phyloP scores from a whole-genome alignment of 164 flowering plant species.

The Berberis vulgaris region DNA sequence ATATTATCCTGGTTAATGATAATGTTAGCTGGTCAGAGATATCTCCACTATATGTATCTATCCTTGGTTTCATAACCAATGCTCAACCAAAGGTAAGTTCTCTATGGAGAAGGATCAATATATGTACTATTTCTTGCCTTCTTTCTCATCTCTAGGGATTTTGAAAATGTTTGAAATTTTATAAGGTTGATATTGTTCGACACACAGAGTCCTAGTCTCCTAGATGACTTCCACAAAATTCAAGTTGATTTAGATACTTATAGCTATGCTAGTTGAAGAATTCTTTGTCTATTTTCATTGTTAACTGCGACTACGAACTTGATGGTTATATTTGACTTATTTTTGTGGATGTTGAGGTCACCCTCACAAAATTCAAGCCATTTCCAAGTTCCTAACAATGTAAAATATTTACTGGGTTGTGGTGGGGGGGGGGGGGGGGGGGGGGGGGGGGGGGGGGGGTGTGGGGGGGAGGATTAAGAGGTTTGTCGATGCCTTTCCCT shows the following conservation, averaged over 20 bases:
- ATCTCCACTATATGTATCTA: conserved; percentile 30
- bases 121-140: neutral
- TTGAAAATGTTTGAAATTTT: neutral
- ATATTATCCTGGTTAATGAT: conserved; percentile 34
- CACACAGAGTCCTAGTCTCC: neutral
- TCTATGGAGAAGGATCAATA: too few species aligned
- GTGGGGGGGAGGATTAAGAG: too few species aligned
- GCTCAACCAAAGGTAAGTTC: conserved; percentile 48
- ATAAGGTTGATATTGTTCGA: neutral
- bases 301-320: too few species aligned
- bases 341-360: too few species aligned
- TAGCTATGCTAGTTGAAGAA: neutral
- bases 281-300: neutral
- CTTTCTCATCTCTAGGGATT: neutral
- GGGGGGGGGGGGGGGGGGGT: too few species aligned
- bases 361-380: too few species aligned
- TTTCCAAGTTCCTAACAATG: too few species aligned
- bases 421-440: too few species aligned
- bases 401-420: too few species aligned
- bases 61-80: conserved; percentile 47
- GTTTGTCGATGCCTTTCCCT: neutral
- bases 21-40: conserved; percentile 39
- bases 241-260: too few species aligned
- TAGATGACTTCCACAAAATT: neutral
- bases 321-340: too few species aligned